Evolutionary conservation across 176 grass and related monocot species (phyloP).

Genomic region (Paspalum notatum): DNA sequence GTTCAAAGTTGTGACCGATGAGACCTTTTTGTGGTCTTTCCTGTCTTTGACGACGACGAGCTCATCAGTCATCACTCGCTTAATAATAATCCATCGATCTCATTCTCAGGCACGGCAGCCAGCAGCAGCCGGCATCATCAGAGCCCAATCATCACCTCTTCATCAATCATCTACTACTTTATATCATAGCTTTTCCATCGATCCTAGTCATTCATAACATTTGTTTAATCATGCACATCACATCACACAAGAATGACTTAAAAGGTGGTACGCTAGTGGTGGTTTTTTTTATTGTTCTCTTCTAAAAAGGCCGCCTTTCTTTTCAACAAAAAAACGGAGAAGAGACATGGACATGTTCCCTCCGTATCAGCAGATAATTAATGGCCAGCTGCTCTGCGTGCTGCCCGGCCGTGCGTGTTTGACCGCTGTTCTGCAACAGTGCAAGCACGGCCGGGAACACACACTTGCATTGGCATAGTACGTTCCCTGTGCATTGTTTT

Average conservation of each 20-base stretch:
- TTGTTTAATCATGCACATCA: slow-evolving; percentile 25
- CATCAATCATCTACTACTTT: background rate
- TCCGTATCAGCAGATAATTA: background rate
- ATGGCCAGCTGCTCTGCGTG: background rate
- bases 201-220: background rate
- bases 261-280: accelerated
- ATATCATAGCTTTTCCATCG: no score
- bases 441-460: background rate
- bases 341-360: background rate
- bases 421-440: slow-evolving; percentile 7
- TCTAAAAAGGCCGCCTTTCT: slow-evolving; percentile 13
- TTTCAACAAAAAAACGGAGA: background rate
- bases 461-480: no score
- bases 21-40: slow-evolving; percentile 28
- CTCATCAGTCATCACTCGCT: background rate
- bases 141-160: slow-evolving; percentile 45
- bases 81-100: background rate
- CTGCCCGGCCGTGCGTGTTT: slow-evolving; percentile 10
- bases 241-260: slow-evolving; percentile 1
- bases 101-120: background rate
- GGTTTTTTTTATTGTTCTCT: slow-evolving; percentile 41
- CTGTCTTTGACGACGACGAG: slow-evolving; percentile 10
- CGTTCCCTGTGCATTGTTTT: background rate
- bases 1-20: background rate
- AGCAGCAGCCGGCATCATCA: slow-evolving; percentile 28